Base-by-base conservation (phyloP, 2,329 filamentous ascomycete species). In the Aspergillus unguis region DNA sequence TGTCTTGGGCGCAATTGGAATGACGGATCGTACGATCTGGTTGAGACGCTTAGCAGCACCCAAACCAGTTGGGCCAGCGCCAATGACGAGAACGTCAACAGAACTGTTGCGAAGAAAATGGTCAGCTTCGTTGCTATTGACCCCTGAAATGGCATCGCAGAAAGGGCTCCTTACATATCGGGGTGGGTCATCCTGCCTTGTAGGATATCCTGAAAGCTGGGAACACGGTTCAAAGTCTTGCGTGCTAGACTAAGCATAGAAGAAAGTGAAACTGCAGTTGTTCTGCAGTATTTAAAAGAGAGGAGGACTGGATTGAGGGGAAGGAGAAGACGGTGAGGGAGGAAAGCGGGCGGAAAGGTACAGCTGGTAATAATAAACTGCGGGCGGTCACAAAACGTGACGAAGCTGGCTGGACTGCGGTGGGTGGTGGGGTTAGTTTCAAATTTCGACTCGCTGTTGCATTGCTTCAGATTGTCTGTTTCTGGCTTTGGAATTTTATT, bases 11-110 rank as follows among this genome's bases (percentile, higher is more conserved):
- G 45, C 44, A 42, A 32, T 36, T 44, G 33, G 43, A 37, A 17
- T 29, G 11, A 17, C n/a, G 17, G 29, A 33, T 46, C 54, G 64
- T 81, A 97, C 94, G 70, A 96, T 86, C 77, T 99, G 94, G 77
- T 97, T 88, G 62, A 99, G 84, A 72, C 94, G 90, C 82, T 99
- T 99, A 66, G 94, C 94, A 72, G 94, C 94, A 81, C 94, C 94
- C 65, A 97, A 85, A 77, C 94, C 94, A 70, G 94, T 97, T 66
- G 94, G 94, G 71, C 94, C 94, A 77, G 92, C 92, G 71, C 94
- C 94, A 79, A 97, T 96, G 75, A 99, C 86, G 71, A 99, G 90
- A 65, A 99, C 88, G 77, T 99, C 94, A 73, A 97, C 90, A 69
- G 90, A 86, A 75, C 91, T 95, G 74, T 65, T 58, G 48, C 44